A percentile compares a stretch with the other conserved stretches of the same genome.
These are phyloP conservation scores for Spirogloea muscicola DNA, from an alignment of 139 green algal genomes.

Conservation along the genomic window DNA sequence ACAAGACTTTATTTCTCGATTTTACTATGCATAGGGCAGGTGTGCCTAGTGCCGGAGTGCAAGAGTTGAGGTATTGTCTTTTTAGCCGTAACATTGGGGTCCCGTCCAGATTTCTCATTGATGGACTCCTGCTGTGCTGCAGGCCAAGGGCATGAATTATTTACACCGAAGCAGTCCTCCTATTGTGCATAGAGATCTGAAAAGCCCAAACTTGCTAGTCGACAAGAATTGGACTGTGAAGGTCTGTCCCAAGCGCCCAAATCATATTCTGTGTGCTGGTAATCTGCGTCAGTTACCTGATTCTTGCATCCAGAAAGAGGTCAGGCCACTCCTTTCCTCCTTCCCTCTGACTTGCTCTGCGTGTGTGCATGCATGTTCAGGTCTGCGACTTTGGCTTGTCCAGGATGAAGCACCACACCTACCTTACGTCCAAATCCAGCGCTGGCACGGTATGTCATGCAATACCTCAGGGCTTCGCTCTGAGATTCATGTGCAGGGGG, in stretches of 20 bases:
- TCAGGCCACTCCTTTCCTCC: neutral
- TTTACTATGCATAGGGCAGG: slow-evolving; percentile 83
- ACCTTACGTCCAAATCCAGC: slow-evolving; percentile 48
- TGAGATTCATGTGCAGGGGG: no score
- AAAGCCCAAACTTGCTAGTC: slow-evolving; percentile 64
- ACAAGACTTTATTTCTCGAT: slow-evolving; percentile 63
- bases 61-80: no score
- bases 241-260: slow-evolving; percentile 59
- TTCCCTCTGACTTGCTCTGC: neutral
- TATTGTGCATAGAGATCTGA: slow-evolving; percentile 81
- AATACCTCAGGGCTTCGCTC: no score
- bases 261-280: neutral
- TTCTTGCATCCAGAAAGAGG: neutral
- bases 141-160: slow-evolving; percentile 58
- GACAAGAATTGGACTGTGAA: slow-evolving; percentile 86
- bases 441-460: slow-evolving; percentile 64
- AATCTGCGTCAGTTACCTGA: neutral
- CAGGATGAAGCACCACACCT: slow-evolving; percentile 48
- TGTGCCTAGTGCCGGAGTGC: slow-evolving; percentile 82
- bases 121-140: neutral
- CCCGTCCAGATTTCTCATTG: no score
- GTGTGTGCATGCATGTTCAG: neutral
- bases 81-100: no score
- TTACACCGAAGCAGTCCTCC: slow-evolving; percentile 69
- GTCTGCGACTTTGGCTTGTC: slow-evolving; percentile 55